These are phyloP conservation scores for Aureobasidium melanogenum DNA, from an alignment of 2,329 filamentous ascomycete species.

Conservation along the genomic window DNA sequence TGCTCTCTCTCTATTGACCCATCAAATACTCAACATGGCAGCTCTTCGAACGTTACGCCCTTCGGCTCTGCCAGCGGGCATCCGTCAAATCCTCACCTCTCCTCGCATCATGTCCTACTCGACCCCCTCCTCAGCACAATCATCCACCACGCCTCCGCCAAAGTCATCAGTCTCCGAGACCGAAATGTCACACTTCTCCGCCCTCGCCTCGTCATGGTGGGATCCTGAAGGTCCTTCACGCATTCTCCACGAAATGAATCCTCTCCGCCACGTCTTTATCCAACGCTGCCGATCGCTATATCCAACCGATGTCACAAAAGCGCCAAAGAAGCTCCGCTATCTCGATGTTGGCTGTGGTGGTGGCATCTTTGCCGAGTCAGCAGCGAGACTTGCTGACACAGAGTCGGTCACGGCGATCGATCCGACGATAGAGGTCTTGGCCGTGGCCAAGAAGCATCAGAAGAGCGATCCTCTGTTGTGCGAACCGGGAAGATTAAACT, in stretches of 20 bases:
- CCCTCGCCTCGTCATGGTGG: constrained; percentile 93
- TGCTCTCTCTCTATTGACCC: not conserved
- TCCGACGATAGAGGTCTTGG: constrained; percentile 63
- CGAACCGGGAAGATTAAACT: constrained; percentile 50
- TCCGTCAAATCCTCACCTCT: not conserved
- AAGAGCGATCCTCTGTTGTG: constrained; percentile 61
- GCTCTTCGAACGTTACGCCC: constrained; percentile 8
- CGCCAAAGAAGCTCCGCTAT: constrained; percentile 51
- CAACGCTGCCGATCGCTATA: constrained; percentile 49
- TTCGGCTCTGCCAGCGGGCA: not conserved
- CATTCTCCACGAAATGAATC: constrained; percentile 95
- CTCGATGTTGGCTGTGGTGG: constrained; percentile 94
- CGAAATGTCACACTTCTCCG: constrained; percentile 91
- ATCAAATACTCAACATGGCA: not conserved
- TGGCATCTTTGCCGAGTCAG: constrained; percentile 89
- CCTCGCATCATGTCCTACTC: constrained; percentile 4
- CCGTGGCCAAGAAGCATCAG: constrained; percentile 68
- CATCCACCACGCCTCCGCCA: constrained; percentile 9
- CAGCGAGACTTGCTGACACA: constrained; percentile 59
- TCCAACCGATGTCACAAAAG: constrained; percentile 2
- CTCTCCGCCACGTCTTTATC: constrained; percentile 89
- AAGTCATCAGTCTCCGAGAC: constrained; percentile 67
- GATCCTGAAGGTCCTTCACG: constrained; percentile 87
- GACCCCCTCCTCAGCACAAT: not conserved
- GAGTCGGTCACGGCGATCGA: constrained; percentile 65